phyloP scores from a whole-genome alignment of 306 rosid species.

The Fagus sylvatica region DNA sequence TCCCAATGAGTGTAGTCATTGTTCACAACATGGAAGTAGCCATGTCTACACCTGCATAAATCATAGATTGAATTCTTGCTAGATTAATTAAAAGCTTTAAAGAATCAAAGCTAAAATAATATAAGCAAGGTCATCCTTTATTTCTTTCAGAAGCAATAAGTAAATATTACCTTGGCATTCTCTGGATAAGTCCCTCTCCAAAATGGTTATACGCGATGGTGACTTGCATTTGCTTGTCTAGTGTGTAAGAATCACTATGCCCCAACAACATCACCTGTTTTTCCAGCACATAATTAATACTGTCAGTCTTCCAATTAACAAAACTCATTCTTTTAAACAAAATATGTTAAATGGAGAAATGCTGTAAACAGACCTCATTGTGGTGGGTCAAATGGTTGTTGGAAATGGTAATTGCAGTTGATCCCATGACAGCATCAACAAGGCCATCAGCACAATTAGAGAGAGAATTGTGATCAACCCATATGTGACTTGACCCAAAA shows the following conservation, averaged over 20 bases:
- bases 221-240: conserved; percentile 96
- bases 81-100: conserved; percentile 16
- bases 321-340: background rate
- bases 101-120: conserved; percentile 3
- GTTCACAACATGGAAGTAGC: conserved; percentile 98
- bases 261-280: conserved; percentile 93
- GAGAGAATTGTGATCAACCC: conserved; percentile 95
- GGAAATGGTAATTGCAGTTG: conserved; percentile 88
- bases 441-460: conserved; percentile 98
- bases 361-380: conserved; percentile 67
- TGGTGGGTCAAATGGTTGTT: conserved; percentile 99
- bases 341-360: background rate
- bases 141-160: conserved; percentile 5
- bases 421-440: conserved; percentile 96
- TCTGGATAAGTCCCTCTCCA: conserved; percentile 97
- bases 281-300: conserved; percentile 18
- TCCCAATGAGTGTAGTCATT: conserved; percentile 99
- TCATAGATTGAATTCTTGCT: conserved; percentile 13
- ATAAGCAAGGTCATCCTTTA: background rate
- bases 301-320: conserved; percentile 2
- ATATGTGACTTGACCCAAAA: conserved; percentile 88
- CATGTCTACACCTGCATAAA: conserved; percentile 88
- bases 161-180: conserved; percentile 89
- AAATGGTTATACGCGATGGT: conserved; percentile 98
- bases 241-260: conserved; percentile 87